A percentile compares a stretch with the other conserved stretches of the same genome.
Conservation (phyloP, 148 eudicot species). For the Rhododendron mucronatum region DNA sequence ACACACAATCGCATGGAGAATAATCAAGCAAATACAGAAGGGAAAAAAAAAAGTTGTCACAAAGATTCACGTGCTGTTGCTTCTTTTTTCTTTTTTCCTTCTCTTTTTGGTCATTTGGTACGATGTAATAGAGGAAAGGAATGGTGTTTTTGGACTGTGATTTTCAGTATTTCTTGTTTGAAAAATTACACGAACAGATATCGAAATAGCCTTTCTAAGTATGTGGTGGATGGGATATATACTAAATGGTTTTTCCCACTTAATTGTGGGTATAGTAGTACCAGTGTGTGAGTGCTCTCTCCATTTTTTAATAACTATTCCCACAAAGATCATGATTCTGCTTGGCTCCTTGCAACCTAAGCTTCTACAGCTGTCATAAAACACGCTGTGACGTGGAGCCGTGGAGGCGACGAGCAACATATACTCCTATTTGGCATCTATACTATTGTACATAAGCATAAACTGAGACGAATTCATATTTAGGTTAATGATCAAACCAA, state of each 20-base stretch:
- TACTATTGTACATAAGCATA: background rate
- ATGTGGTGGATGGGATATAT: background rate
- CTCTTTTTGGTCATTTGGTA: background rate
- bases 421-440: background rate
- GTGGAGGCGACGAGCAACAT: background rate
- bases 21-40: background rate
- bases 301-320: background rate
- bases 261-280: background rate
- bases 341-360: background rate
- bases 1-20: background rate
- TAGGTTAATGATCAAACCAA: background rate
- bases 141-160: background rate
- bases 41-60: background rate
- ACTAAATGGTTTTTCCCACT: background rate
- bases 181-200: background rate
- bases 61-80: background rate
- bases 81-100: too few relatives aligned
- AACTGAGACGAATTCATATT: background rate
- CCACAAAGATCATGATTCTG: background rate
- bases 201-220: background rate
- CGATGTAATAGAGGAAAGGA: background rate
- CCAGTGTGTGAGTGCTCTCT: background rate
- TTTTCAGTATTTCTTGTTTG: background rate
- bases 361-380: background rate
- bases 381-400: background rate